These are phyloP conservation scores for Senna tora DNA, from an alignment of 306 rosid species.

Conservation along the genomic window DNA sequence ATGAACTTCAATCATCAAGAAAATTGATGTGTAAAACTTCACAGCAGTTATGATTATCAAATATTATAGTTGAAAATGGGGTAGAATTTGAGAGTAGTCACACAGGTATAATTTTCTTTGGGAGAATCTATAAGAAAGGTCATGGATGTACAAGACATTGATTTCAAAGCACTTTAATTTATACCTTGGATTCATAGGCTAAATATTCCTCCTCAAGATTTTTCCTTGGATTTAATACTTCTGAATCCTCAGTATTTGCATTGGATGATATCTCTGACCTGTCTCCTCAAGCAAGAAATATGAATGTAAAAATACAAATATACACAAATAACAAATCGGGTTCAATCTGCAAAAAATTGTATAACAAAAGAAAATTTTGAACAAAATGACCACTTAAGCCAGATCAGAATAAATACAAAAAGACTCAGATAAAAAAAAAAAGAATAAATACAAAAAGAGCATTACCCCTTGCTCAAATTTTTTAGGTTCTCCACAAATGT, in stretches of 20 bases:
- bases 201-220: slow-evolving; percentile 95
- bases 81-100: slow-evolving; percentile 26
- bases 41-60: slow-evolving; percentile 4
- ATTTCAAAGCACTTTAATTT: slow-evolving; percentile 24
- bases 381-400: slow-evolving; percentile 10
- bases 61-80: background rate
- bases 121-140: slow-evolving; percentile 2
- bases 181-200: slow-evolving; percentile 85
- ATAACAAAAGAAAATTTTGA: slow-evolving; percentile 14
- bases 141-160: slow-evolving; percentile 26
- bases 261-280: slow-evolving; percentile 56
- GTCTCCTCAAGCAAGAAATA: slow-evolving; percentile 37
- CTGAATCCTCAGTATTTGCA: slow-evolving; percentile 61
- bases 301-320: background rate
- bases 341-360: slow-evolving; percentile 7
- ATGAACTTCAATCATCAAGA: slow-evolving; percentile 1
- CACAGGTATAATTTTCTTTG: slow-evolving; percentile 1
- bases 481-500: slow-evolving; percentile 80
- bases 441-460: slow-evolving; percentile 32
- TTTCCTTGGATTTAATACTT: slow-evolving; percentile 66
- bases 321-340: background rate
- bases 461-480: slow-evolving; percentile 74
- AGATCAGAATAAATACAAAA: slow-evolving; percentile 28
- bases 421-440: no score
- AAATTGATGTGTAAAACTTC: background rate